Evolutionary conservation across 768 basidiomycete species (phyloP).

Genomic region (Boletus rubroflammeus): DNA sequence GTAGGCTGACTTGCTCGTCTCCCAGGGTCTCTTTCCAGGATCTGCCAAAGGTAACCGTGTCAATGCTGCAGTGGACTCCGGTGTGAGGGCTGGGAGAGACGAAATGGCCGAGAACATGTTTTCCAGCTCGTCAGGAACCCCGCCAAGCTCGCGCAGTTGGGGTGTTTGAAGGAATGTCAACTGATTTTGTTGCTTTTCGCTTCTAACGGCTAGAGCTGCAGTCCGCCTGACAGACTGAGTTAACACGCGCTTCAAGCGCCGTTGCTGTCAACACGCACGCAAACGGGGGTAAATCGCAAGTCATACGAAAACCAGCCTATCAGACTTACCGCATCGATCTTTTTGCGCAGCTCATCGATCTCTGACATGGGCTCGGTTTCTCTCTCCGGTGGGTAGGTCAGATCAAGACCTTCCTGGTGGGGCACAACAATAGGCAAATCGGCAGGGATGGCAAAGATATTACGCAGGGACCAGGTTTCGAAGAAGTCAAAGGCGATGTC

Average conservation of each 20-base stretch:
- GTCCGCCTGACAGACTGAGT: slow-evolving; percentile 50
- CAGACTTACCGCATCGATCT: slow-evolving; percentile 64
- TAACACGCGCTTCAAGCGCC: slow-evolving; percentile 57
- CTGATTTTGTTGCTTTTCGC: slow-evolving; percentile 40
- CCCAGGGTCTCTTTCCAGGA: slow-evolving; percentile 74
- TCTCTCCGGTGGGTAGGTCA: slow-evolving; percentile 54
- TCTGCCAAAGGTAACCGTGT: slow-evolving; percentile 36
- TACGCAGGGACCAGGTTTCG: slow-evolving; percentile 84
- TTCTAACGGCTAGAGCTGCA: slow-evolving; percentile 42
- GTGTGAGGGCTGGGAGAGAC: slow-evolving; percentile 44
- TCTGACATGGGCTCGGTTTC: slow-evolving; percentile 63
- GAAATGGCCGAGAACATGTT: slow-evolving; percentile 47
- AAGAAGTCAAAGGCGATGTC: slow-evolving; percentile 92
- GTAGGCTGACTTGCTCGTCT: slow-evolving; percentile 71
- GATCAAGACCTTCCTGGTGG: slow-evolving; percentile 70
- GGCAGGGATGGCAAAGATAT: slow-evolving; percentile 76
- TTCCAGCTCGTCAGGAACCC: slow-evolving; percentile 40
- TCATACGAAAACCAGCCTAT: neutral
- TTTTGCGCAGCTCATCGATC: slow-evolving; percentile 61
- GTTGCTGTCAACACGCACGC: slow-evolving; percentile 44
- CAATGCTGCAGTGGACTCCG: slow-evolving; percentile 37
- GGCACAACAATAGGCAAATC: slow-evolving; percentile 70
- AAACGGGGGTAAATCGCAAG: slow-evolving; percentile 8
- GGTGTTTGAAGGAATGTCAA: slow-evolving; percentile 45
- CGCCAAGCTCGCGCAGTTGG: slow-evolving; percentile 36